These are phyloP conservation scores for Phlebiopsis flavidoalba DNA, from an alignment of 768 basidiomycete genomes.

Conservation along the genomic window DNA sequence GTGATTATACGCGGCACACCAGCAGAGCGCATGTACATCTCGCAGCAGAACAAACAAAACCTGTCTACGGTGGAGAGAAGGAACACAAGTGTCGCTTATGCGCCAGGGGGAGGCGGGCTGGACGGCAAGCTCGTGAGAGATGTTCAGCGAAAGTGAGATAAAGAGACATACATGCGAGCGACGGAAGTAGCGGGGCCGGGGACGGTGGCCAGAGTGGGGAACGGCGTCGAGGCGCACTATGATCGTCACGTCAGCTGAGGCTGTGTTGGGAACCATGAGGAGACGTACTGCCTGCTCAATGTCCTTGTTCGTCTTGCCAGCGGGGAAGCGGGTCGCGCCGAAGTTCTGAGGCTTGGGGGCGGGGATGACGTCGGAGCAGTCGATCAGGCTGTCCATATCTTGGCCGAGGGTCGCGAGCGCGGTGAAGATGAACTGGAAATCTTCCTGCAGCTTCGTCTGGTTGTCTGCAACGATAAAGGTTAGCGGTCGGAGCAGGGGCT, in stretches of 20 bases:
- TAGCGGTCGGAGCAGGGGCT: too few relatives aligned
- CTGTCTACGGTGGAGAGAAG: too few relatives aligned
- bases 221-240: conserved; percentile 15
- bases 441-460: conserved; percentile 15
- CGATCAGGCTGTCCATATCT: conserved; percentile 7
- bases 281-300: conserved; percentile 16
- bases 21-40: too few relatives aligned
- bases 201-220: conserved; percentile 24
- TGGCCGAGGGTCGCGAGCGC: conserved; percentile 18
- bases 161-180: conserved; percentile 10
- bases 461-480: neutral
- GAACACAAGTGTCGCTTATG: neutral
- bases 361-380: conserved; percentile 15
- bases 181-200: conserved; percentile 12
- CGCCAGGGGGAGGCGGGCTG: neutral
- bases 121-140: neutral
- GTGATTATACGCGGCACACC: too few relatives aligned
- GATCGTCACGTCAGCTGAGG: neutral
- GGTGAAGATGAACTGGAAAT: conserved; percentile 10
- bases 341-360: conserved; percentile 2
- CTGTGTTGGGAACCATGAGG: neutral
- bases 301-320: conserved; percentile 20
- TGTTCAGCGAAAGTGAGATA: too few relatives aligned
- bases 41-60: too few relatives aligned
- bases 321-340: conserved; percentile 17